Evolutionary conservation across 2,329 filamentous ascomycete genomes (phyloP), one percentile per base, ranked within the genome.

Genomic region (Pseudofabraea citricarpa): DNA sequence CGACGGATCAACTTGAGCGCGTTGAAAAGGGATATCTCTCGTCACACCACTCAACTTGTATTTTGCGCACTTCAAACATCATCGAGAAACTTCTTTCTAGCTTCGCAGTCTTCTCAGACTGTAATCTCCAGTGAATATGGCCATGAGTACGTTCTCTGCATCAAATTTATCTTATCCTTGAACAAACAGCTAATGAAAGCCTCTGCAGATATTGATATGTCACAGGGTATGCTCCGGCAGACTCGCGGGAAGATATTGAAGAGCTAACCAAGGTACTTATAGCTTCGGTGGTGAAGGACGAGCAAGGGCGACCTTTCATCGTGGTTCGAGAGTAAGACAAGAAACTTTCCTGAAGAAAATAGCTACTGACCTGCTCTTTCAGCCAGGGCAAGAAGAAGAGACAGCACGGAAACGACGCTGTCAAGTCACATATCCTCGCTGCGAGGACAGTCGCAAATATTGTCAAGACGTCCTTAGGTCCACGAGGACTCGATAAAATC

Each of bases 321-420:
- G 85, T 98, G 53, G 93, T 98, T 58, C 80, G 93, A 83, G 93
- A 98, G 89, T 95, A 78, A 58, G 87, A 79, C 48, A 37, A 18
- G 19, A 16, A 27, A 42, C 16, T 29, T 29, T 18, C 31, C 12
- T 24, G 31, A 24, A 62, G 49, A 58, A 51, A 36, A 37, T 37
- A n/a, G 39, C 36, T 43, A 38, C 45, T 56, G 42, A 60, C 32
- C 44, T 42, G 43, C 44, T 44, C 22, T 40, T 51, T 39, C 58
- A 95, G 90, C 65, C 93, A 98, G 70, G 91, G 91, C 64, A 95
- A 83, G 73, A 98, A 97, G 82, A 95, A 90, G 79, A 84, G 93
- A 67, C 87, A 93, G 62, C 91, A 93, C 66, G 93, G 93, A 61
- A 96, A 85, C 67, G 93, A 98, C 63, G 93, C 93, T 41, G 89